phyloP scores from a whole-genome alignment of 1,284 basidiomycete genomes.

The Pyrrhoderma noxium region DNA sequence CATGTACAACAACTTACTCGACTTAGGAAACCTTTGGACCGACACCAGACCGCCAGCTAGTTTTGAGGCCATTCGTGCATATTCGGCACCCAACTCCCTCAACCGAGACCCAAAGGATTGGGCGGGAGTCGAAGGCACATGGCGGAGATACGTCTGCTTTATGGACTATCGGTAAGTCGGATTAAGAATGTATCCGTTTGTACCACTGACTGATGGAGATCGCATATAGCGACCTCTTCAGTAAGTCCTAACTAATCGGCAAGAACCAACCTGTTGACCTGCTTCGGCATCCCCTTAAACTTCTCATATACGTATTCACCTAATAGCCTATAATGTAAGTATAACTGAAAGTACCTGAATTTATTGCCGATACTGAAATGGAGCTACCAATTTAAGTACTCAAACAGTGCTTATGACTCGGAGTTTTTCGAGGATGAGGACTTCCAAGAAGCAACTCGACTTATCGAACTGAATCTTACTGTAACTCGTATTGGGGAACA shows the following conservation, averaged over 20 bases:
- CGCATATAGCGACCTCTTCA: conserved; percentile 45
- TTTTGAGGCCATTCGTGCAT: conserved; percentile 41
- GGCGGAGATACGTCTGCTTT: conserved; percentile 63
- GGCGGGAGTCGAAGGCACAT: conserved; percentile 64
- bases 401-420: conserved; percentile 34
- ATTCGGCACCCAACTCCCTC: conserved; percentile 40
- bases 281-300: too few species aligned
- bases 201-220: not conserved
- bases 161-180: conserved; percentile 61
- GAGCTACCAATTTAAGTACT: conserved; percentile 28
- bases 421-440: conserved; percentile 47
- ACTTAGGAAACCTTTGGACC: conserved; percentile 34
- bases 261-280: too few species aligned
- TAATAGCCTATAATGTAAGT: conserved; percentile 53
- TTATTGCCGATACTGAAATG: conserved; percentile 3
- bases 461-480: conserved; percentile 50
- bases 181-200: conserved; percentile 5
- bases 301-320: not conserved
- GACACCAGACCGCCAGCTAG: conserved; percentile 40
- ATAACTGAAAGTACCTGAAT: not conserved
- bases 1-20: conserved; percentile 48
- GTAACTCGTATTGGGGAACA: conserved; percentile 25
- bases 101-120: conserved; percentile 41
- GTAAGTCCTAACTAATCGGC: conserved; percentile 30
- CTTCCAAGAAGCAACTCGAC: conserved; percentile 56